Percentiles rank a stretch among this genome's conserved stretches.
These are phyloP conservation scores for Xylaria digitata DNA, from an alignment of 2,329 filamentous ascomycete species.

Conservation along the genomic window DNA sequence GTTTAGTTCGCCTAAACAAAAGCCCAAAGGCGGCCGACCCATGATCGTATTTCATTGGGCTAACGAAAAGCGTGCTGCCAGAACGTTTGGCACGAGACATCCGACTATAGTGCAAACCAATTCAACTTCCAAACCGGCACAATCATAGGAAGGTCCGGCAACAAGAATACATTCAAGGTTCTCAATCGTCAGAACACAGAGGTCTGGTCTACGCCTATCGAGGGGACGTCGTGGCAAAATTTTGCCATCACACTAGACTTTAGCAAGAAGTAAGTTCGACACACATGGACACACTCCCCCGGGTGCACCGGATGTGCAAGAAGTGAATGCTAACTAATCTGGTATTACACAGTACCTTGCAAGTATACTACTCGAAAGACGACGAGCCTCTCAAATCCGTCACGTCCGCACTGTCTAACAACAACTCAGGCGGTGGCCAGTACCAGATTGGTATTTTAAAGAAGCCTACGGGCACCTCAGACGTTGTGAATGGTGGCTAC, in stretches of 20 bases:
- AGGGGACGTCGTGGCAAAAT: slow-evolving; percentile 66
- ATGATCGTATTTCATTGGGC: slow-evolving; percentile 39
- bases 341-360: slow-evolving; percentile 58
- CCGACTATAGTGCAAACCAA: slow-evolving; percentile 49
- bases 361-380: slow-evolving; percentile 66
- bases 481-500: slow-evolving; percentile 62
- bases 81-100: slow-evolving; percentile 51
- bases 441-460: slow-evolving; percentile 70
- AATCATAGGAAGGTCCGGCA: slow-evolving; percentile 51
- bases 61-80: slow-evolving; percentile 7
- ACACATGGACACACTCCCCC: background rate
- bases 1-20: background rate
- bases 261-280: slow-evolving; percentile 59
- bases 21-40: no score
- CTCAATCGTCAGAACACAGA: slow-evolving; percentile 54
- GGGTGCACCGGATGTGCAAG: background rate
- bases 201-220: slow-evolving; percentile 57
- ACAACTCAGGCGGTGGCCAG: slow-evolving; percentile 65
- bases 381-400: slow-evolving; percentile 60
- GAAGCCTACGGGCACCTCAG: slow-evolving; percentile 63
- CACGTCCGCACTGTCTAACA: slow-evolving; percentile 58
- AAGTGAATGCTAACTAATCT: background rate
- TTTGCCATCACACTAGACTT: slow-evolving; percentile 69
- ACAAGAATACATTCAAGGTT: slow-evolving; percentile 57
- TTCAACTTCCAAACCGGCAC: slow-evolving; percentile 52